Conservation (phyloP, 2,329 filamentous ascomycete species). For the Orbilia ellipsospora region DNA sequence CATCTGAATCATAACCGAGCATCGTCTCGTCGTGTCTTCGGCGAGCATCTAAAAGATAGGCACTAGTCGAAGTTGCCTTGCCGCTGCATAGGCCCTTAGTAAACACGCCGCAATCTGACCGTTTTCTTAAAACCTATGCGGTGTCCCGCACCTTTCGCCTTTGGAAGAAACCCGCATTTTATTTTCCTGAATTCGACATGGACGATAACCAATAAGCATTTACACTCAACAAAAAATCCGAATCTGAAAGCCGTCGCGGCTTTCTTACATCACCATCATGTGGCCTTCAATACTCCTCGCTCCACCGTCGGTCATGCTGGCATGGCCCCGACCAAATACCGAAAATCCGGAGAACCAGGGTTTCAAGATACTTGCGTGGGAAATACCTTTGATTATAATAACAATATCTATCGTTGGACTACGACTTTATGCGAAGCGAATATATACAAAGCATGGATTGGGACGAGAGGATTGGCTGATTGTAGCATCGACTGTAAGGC, state of each 20-base stretch:
- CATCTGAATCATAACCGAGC: constrained; percentile 39
- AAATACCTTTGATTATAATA: constrained; percentile 42
- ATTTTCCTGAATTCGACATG: constrained; percentile 30
- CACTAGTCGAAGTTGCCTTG: constrained; percentile 40
- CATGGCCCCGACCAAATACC: constrained; percentile 46
- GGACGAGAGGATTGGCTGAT: constrained; percentile 52
- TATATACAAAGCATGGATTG: constrained; percentile 45
- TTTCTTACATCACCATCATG: background rate
- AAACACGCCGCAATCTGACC: constrained; percentile 9
- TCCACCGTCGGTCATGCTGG: constrained; percentile 50
- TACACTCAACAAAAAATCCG: constrained; percentile 16
- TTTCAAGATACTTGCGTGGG: constrained; percentile 44
- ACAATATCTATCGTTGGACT: constrained; percentile 44
- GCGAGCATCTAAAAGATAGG: constrained; percentile 35
- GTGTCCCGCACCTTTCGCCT: constrained; percentile 22
- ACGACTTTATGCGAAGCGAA: constrained; percentile 44
- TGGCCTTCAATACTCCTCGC: constrained; percentile 23
- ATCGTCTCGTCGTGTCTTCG: constrained; percentile 42
- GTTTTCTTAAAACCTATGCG: constrained; percentile 41
- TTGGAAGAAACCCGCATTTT: constrained; percentile 24
- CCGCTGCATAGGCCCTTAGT: background rate
- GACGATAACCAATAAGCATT: constrained; percentile 29
- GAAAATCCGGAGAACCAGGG: constrained; percentile 47
- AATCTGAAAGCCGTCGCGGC: background rate
- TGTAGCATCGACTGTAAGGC: constrained; percentile 34